A percentile compares a stretch with the other conserved stretches of the same genome.
phyloP scores from a whole-genome alignment of 805 yeast genomes.

The Helenozyma baotianmanensis region DNA sequence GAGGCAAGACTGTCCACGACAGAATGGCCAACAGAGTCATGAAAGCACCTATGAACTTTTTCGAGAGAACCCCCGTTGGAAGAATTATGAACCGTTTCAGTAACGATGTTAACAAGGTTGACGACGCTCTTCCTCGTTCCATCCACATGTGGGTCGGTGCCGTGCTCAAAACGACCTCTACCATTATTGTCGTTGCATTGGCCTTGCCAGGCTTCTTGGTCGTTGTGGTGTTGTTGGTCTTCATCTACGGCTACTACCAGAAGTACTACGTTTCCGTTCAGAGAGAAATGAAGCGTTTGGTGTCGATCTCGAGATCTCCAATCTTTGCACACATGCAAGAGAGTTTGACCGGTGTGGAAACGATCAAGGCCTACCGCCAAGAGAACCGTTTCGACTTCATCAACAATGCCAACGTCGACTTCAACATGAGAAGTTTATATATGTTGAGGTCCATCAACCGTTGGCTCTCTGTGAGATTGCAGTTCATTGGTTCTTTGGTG shows the following conservation, averaged over 20 bases:
- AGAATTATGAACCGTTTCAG: conserved; percentile 62
- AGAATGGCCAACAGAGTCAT: conserved; percentile 51
- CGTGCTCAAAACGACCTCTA: conserved; percentile 42
- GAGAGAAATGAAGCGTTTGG: conserved; percentile 53
- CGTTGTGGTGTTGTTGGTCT: conserved; percentile 43
- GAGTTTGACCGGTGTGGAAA: conserved; percentile 69
- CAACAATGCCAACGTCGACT: conserved; percentile 49
- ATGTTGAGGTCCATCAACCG: conserved; percentile 54
- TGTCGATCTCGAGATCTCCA: conserved; percentile 64
- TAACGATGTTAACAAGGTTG: conserved; percentile 56
- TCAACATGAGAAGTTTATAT: conserved; percentile 43
- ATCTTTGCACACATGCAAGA: conserved; percentile 63
- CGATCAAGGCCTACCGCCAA: conserved; percentile 76
- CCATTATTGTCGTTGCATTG: conserved; percentile 47
- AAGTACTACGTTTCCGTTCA: conserved; percentile 81
- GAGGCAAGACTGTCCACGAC: conserved; percentile 52
- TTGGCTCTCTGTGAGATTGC: conserved; percentile 62
- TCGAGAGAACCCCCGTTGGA: conserved; percentile 68
- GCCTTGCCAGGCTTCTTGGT: conserved; percentile 52
- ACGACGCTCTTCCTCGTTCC: conserved; percentile 51
- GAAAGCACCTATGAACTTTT: conserved; percentile 60
- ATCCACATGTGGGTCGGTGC: conserved; percentile 46
- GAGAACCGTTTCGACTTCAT: conserved; percentile 53
- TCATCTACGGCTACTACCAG: conserved; percentile 67
- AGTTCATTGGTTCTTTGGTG: conserved; percentile 54